Conservation (phyloP, 768 basidiomycete species). For the Lactarius quietus region DNA sequence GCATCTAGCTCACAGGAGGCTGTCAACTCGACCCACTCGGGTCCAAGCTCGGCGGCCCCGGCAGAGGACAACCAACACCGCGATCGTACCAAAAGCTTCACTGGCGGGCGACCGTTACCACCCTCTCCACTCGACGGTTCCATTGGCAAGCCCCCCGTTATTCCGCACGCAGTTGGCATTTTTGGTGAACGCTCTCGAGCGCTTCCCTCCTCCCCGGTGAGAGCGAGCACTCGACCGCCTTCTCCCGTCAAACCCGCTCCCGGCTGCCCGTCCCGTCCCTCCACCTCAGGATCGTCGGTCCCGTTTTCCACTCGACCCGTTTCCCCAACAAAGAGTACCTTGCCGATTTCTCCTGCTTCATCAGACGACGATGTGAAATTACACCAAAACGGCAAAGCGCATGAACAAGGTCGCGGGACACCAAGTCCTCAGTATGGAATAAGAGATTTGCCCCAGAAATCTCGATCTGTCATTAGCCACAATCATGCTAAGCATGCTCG, state of each 20-base stretch:
- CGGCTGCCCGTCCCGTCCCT: conserved; percentile 15
- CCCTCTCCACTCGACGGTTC: conserved; percentile 23
- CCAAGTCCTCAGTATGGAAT: conserved; percentile 28
- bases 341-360: conserved; percentile 21
- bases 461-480: conserved; percentile 20
- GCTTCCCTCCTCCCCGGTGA: conserved; percentile 11
- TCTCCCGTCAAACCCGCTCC: conserved; percentile 18
- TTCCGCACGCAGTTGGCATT: conserved; percentile 12
- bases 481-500: conserved; percentile 17
- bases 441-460: conserved; percentile 24
- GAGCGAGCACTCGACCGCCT: conserved; percentile 9
- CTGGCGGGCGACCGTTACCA: conserved; percentile 22
- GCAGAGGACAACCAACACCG: not conserved
- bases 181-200: conserved; percentile 8
- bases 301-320: conserved; percentile 11
- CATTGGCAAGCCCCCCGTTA: conserved; percentile 12
- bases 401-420: conserved; percentile 6
- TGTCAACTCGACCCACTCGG: conserved; percentile 6
- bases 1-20: conserved; percentile 17
- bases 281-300: conserved; percentile 4
- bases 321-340: conserved; percentile 12
- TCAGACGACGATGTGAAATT: conserved; percentile 20
- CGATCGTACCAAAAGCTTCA: conserved; percentile 25
- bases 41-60: not conserved
- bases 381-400: conserved; percentile 13